A percentile compares a stretch with the other conserved stretches of the same genome.
Evolutionary conservation across 2,329 filamentous ascomycete genomes (phyloP).

Genomic region (Calonectria hongkongensis): DNA sequence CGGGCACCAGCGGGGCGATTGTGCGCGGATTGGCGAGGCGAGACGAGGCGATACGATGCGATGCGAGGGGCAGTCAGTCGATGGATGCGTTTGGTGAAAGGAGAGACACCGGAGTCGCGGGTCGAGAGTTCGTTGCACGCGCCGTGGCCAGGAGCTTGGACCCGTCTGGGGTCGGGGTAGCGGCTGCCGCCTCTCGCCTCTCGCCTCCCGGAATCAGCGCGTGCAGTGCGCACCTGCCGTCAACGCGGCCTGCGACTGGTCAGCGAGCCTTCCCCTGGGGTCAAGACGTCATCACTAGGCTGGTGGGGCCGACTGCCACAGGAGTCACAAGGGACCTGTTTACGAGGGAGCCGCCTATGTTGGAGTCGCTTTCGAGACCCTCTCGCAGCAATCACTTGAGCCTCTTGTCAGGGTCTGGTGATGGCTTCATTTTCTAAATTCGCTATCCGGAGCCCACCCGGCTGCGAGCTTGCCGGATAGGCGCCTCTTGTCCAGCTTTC

Average conservation of each 20-base stretch:
- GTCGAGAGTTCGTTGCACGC: conserved; percentile 31
- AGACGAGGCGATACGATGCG: background rate
- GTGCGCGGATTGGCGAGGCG: conserved; percentile 11
- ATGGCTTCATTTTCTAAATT: conserved; percentile 36
- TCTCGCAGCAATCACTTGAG: conserved; percentile 4
- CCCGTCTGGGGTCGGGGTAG: conserved; percentile 34
- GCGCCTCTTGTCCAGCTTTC: conserved; percentile 24
- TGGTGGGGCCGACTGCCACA: conserved; percentile 21
- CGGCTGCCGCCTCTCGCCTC: background rate
- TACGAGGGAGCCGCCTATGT: background rate
- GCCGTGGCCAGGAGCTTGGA: conserved; percentile 45
- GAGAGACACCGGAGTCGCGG: background rate
- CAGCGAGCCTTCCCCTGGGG: background rate
- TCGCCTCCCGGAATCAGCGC: conserved; percentile 3
- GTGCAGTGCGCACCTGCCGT: conserved; percentile 31
- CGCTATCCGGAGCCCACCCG: background rate
- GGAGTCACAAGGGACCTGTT: conserved; percentile 13
- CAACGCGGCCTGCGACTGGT: conserved; percentile 34
- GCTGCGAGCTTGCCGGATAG: background rate
- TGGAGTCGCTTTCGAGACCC: background rate
- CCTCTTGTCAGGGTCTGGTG: conserved; percentile 31
- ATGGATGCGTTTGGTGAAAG: conserved; percentile 29
- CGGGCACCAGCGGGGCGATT: background rate
- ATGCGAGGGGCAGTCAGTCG: background rate
- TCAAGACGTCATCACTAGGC: conserved; percentile 21